Percentiles rank a stretch among this genome's conserved stretches.
Conservation (phyloP, 306 rosid genomes). For the Vachellia pachyceras region DNA sequence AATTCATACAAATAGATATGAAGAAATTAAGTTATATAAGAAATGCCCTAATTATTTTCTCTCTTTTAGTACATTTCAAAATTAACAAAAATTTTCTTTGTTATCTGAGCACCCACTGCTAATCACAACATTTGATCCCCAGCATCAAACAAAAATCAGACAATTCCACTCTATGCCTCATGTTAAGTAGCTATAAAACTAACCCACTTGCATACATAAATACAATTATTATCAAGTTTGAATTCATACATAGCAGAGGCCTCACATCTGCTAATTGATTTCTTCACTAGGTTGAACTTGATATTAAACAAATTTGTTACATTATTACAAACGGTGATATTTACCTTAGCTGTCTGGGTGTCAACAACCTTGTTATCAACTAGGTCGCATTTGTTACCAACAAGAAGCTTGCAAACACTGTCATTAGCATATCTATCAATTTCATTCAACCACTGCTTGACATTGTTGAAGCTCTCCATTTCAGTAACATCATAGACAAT, state of each 20-base stretch:
- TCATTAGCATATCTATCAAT: slow-evolving; percentile 96
- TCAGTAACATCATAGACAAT: slow-evolving; percentile 98
- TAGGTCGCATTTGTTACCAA: slow-evolving; percentile 91
- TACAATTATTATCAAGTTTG: neutral
- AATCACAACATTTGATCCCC: slow-evolving; percentile 5
- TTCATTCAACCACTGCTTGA: slow-evolving; percentile 96
- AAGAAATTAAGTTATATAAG: slow-evolving; percentile 15
- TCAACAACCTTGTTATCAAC: slow-evolving; percentile 88
- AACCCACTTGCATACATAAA: neutral
- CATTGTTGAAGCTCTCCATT: slow-evolving; percentile 95
- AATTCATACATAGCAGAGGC: neutral
- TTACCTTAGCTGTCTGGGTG: slow-evolving; percentile 86
- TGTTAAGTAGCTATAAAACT: neutral
- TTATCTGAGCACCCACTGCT: slow-evolving; percentile 1
- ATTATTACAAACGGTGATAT: neutral
- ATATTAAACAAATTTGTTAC: no score
- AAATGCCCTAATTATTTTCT: neutral
- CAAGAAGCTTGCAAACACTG: slow-evolving; percentile 91
- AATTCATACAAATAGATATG: slow-evolving; percentile 34
- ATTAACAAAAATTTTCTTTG: neutral
- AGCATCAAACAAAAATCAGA: neutral
- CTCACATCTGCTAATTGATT: no score
- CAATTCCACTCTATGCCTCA: neutral
- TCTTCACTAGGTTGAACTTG: no score
- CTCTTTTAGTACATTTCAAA: neutral